Base-by-base conservation (phyloP, 2,329 filamentous ascomycete species). In the Penicillium sp. region DNA sequence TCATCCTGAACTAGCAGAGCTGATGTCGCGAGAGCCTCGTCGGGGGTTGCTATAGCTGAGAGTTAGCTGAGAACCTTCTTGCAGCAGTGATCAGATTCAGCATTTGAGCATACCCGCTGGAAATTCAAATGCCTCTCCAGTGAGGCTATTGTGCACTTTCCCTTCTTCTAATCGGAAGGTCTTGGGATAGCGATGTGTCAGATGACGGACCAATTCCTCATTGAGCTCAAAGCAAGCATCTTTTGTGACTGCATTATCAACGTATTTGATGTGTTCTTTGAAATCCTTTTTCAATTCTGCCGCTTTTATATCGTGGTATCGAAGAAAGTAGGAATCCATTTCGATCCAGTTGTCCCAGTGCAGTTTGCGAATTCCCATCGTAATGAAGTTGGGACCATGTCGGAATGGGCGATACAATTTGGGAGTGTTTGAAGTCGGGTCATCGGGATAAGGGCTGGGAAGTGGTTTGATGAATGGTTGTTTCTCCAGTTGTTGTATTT, bases 341-440 rank as follows among this genome's bases (percentile, higher is more conserved):
- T 55, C 53, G 10, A 55, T 53, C 53, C 53, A 55, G 33, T 55
- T 53, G 9, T 55, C 42, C 53, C 53, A 55, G 34, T 48, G 38
- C 19, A 55, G 43, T 37, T 55, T 53, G 21, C 53, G 51, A 38
- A 55, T 55, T n/a, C 53, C 53, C 53, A 55, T 55, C 0, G 53
- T 55, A 42, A 53, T 33, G 22, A 51, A 55, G 12, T 55, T 55
- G 7, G 51, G 43, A 10, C 53, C 53, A 44, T 53, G 53, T 4
- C 53, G 47, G 44, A 55, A 55, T 7, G 53, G 53, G 3, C 53
- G 51, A 32, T 55, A 53, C 8, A 53, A 29, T 28, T 53, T 53
- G 28, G 53, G 43, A 3, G 15, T 1, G 3, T 37, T n/a, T 9
- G 32, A 35, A 28, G 17, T 19, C 3, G 43, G 33, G 29, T 37